Conservation (phyloP, 1,284 basidiomycete genomes). For the Malassezia pachydermatis region DNA sequence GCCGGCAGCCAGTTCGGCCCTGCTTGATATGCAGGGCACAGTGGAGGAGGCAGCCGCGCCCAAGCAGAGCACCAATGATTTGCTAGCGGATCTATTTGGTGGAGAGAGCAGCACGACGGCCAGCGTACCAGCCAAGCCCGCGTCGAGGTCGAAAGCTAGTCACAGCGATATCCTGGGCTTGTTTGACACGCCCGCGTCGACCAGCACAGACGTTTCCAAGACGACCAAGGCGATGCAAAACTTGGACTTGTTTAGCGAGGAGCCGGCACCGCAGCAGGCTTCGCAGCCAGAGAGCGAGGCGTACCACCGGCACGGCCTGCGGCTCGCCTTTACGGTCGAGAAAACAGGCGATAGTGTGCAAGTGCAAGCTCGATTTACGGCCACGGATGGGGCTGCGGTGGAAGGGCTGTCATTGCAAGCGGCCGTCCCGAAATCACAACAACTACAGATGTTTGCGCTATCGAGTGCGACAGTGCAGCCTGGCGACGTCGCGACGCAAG, state of each 20-base stretch:
- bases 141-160: constrained; percentile 49
- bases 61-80: constrained; percentile 62
- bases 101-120: constrained; percentile 46
- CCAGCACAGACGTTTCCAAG: constrained; percentile 41
- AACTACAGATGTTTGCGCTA: constrained; percentile 96
- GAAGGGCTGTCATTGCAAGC: constrained; percentile 65
- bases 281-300: constrained; percentile 64
- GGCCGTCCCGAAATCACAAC: constrained; percentile 95
- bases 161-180: constrained; percentile 86
- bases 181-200: constrained; percentile 54
- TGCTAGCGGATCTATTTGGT: constrained; percentile 89
- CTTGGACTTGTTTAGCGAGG: constrained; percentile 54
- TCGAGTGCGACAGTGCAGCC: constrained; percentile 69
- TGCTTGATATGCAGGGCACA: neutral
- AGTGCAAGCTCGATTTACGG: constrained; percentile 77
- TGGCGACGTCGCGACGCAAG: constrained; percentile 78
- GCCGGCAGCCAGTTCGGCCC: constrained; percentile 31
- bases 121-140: constrained; percentile 7
- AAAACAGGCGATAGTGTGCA: constrained; percentile 77
- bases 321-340: constrained; percentile 71
- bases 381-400: constrained; percentile 53
- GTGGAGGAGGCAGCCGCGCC: neutral
- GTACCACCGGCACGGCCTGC: constrained; percentile 81
- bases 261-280: constrained; percentile 50
- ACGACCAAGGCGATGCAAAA: constrained; percentile 16